phyloP scores from a whole-genome alignment of 345 rosid genomes.

The Moringa oleifera region DNA sequence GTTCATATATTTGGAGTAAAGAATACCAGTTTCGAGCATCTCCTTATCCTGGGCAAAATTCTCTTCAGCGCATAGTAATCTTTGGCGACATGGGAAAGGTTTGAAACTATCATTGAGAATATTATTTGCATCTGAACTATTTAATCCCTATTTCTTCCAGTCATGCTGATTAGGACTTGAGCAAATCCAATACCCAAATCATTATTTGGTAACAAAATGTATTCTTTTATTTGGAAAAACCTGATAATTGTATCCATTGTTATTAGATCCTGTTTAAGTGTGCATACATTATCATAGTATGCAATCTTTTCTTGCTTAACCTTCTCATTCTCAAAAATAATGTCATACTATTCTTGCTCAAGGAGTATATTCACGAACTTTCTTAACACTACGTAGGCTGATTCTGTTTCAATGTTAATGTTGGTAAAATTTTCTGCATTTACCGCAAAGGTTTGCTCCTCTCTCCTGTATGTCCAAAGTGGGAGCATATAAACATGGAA shows the following conservation, averaged over 20 bases:
- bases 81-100: slow-evolving; percentile 94
- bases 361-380: neutral
- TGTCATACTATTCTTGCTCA: neutral
- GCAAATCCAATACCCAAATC: no score
- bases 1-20: slow-evolving; percentile 52
- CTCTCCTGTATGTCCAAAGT: neutral
- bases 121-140: neutral
- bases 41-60: slow-evolving; percentile 68
- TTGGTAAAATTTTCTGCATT: neutral
- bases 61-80: slow-evolving; percentile 57
- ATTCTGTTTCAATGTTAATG: neutral
- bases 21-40: slow-evolving; percentile 58
- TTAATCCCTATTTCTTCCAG: neutral
- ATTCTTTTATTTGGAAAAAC: neutral
- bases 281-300: neutral
- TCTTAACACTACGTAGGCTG: neutral
- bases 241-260: no score
- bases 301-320: neutral
- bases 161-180: neutral
- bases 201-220: no score
- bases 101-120: slow-evolving; percentile 11
- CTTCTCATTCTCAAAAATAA: neutral
- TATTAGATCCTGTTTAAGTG: no score
- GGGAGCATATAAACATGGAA: neutral
- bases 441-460: neutral